phyloP scores from a whole-genome alignment of 768 basidiomycete species.

The Saitozyma podzolica region DNA sequence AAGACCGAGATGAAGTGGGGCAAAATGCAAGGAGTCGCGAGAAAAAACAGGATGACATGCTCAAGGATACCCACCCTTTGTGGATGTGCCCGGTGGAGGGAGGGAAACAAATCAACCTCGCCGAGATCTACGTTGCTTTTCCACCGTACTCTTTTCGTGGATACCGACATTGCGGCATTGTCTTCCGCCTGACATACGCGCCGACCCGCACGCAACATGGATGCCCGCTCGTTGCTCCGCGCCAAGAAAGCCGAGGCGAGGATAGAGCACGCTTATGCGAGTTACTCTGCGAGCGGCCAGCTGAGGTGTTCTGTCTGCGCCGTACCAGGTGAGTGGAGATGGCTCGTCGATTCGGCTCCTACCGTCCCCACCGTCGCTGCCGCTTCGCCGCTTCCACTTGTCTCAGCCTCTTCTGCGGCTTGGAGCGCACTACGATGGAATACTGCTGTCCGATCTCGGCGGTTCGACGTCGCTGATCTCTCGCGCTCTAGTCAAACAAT shows the following conservation, averaged over 20 bases:
- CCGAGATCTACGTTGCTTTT: background rate
- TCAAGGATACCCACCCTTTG: no score
- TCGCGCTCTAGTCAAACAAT: conserved; percentile 39
- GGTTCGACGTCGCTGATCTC: background rate
- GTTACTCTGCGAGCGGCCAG: conserved; percentile 38
- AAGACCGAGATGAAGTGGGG: no score
- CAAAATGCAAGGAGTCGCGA: no score
- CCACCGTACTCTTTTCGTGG: background rate
- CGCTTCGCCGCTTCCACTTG: conserved; percentile 5
- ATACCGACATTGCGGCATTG: no score
- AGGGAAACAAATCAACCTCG: background rate
- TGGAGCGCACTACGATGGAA: background rate
- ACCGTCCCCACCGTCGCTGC: background rate
- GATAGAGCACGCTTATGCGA: conserved; percentile 45
- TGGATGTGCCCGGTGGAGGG: background rate
- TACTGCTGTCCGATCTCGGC: background rate
- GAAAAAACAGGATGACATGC: no score
- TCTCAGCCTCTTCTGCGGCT: background rate
- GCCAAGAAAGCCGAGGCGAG: conserved; percentile 49
- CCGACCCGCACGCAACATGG: conserved; percentile 20
- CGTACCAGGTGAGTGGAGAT: conserved; percentile 36
- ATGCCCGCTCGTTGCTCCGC: conserved; percentile 46
- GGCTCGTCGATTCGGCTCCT: background rate
- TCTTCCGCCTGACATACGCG: no score
- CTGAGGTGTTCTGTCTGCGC: conserved; percentile 48